Evolutionary conservation across 2,329 filamentous ascomycete species (phyloP), one percentile per base, ranked within the genome.

Genomic region (Chrysoporthe deuterocubensis): DNA sequence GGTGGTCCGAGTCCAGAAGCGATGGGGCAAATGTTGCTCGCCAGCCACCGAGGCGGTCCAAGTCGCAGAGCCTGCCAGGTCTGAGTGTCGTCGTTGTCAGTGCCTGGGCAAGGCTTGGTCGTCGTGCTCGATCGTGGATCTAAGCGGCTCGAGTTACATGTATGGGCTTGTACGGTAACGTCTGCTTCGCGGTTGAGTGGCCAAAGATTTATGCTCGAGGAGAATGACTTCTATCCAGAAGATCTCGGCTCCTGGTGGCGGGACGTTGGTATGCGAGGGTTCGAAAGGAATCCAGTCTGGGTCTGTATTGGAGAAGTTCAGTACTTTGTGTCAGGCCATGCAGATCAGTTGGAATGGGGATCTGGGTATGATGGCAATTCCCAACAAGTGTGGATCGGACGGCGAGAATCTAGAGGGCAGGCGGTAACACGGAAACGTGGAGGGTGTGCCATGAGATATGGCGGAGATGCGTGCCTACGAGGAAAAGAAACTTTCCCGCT

Each of bases 351-450:
- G 59, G 61, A 61, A 62, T 67, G 65, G 65, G 61, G 62, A 54
- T 64, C 43, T 64, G 56, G 61, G 43, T 59, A 64, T 64, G 62
- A 67, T 63, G 54, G 61, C 59, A 62, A 65, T 64, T 64, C 7
- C 57, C 50, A 61, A 48, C 59, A 48, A 64, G 65, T 67, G 65
- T 67, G 67, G 67, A 57, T 65, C 61, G 42, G 57, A 64, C 59
- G 57, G 62, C 50, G 65, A 64, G 62, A 58, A 67, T 69, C 67
- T 67, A 62, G 67, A 69, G 67, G 67, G 67, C 65, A 57, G 58
- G 64, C 60, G 57, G 67, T 69, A 61, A 62, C 65, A 69, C 61
- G 52, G 26, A 69, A 67, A 67, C 60, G 64, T 69, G 58, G 32
- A 64, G 42, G 26, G 61, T 34, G 61, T 69, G 65, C 61, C 32